Base-by-base conservation (phyloP, 805 yeast genomes). In the Yarrowia deformans region DNA sequence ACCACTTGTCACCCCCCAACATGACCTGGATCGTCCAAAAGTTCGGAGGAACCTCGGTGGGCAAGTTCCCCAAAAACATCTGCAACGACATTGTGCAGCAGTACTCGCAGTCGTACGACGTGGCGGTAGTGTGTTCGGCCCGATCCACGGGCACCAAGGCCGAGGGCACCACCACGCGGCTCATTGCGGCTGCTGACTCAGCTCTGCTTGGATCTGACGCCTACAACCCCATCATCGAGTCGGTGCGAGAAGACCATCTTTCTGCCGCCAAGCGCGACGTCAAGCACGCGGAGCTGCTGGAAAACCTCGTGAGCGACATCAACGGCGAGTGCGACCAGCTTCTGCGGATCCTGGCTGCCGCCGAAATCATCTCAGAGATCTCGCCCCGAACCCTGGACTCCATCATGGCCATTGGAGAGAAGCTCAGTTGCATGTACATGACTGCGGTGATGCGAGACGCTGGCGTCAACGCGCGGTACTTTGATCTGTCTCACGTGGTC, bases 11-110 rank as follows among this genome's bases (percentile, higher is more conserved):
- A 10, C 14, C 13, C n/a, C 14, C 8, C 23, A 1, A 46, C 48
- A 63, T 63, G 68, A 42, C 45, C 61, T 89, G 94, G 93, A 78
- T 90, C 3, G 90, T 95, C 8, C 99, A 95, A 79, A 95, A 95
- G 79, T 95, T 91, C 75, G 99, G 99, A 61, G 99, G 99, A 68
- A 95, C 99, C 16, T 88, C 95, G 58, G 97, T 95, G 40, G 99
- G 99, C 29, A 95, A 95, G 78, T 93, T 95, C 78, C 91, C 97
- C 10, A 87, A 84, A 66, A 85, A 89, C 72, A 95, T 95, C 69
- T 93, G 92, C 35, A 90, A 90, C 70, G 91, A 92, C 72, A 92
- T 95, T 61, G 90, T 95, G 60, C 71, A 72, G 75, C 85, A 82
- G 32, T 91, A 87, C 76, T 81, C 87, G 43, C 69, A 76, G 54